These are phyloP conservation scores for Aspergillus sclerotialis DNA, from an alignment of 2,329 filamentous ascomycete genomes.

Conservation along the genomic window DNA sequence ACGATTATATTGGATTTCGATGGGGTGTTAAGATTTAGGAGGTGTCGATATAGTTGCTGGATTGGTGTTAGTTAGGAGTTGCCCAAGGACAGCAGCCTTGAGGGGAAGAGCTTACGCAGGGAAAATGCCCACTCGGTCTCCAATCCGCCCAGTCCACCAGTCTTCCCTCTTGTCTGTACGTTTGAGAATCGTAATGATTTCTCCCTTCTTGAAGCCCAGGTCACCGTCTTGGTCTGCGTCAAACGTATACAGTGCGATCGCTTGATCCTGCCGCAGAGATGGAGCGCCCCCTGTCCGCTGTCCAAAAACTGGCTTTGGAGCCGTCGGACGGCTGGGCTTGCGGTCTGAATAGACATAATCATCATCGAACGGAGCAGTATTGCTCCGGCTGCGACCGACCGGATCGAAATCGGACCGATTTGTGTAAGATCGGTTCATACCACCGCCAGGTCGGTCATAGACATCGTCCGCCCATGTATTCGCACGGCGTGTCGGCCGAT, in stretches of 20 bases:
- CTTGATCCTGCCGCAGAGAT: constrained; percentile 60
- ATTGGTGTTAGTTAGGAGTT: constrained; percentile 6
- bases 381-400: constrained; percentile 26
- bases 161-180: constrained; percentile 89
- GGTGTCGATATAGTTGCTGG: constrained; percentile 33
- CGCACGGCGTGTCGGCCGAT: constrained; percentile 41
- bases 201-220: constrained; percentile 93
- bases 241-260: constrained; percentile 86
- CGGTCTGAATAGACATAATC: constrained; percentile 51
- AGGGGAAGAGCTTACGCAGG: constrained; percentile 54
- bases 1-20: too few relatives aligned
- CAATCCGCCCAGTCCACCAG: constrained; percentile 95
- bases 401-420: constrained; percentile 28
- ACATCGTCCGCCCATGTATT: constrained; percentile 46
- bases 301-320: constrained; percentile 79
- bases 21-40: constrained; percentile 16
- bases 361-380: constrained; percentile 33
- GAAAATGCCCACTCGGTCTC: constrained; percentile 81
- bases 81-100: not conserved
- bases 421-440: constrained; percentile 28
- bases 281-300: constrained; percentile 37
- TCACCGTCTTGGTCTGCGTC: constrained; percentile 91
- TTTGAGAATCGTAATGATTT: constrained; percentile 90
- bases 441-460: constrained; percentile 36
- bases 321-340: constrained; percentile 71